Percentiles rank a stretch among this genome's conserved stretches.
Evolutionary conservation across 2,329 filamentous ascomycete species (phyloP).

Genomic region (Botrytis fragariae): DNA sequence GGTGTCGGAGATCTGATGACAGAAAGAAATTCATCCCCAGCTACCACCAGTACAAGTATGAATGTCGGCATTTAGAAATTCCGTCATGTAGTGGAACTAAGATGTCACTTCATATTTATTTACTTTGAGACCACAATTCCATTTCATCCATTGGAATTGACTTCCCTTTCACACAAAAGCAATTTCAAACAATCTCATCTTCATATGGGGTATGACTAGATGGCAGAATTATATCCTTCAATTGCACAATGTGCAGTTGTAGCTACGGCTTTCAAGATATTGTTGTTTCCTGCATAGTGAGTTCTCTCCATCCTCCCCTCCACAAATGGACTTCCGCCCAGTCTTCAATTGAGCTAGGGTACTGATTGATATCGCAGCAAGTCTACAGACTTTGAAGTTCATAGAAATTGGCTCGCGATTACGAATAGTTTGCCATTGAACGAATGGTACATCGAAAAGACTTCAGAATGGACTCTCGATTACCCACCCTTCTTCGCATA

Average conservation of each 20-base stretch:
- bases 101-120: not conserved
- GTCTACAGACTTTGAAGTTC: constrained; percentile 98
- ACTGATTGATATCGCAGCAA: constrained; percentile 58
- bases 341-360: not conserved
- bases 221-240: constrained; percentile 83
- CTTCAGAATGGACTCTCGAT: constrained; percentile 98
- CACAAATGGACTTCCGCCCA: not conserved
- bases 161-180: not conserved
- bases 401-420: constrained; percentile 97
- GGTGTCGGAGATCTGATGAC: too few relatives aligned
- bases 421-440: constrained; percentile 83
- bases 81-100: constrained; percentile 8
- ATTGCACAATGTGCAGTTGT: constrained; percentile 83
- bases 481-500: constrained; percentile 98
- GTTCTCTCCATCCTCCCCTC: constrained; percentile 40
- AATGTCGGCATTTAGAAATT: constrained; percentile 17
- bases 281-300: constrained; percentile 93
- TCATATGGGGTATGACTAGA: constrained; percentile 43
- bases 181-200: too few relatives aligned
- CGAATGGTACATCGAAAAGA: constrained; percentile 96
- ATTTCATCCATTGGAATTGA: not conserved
- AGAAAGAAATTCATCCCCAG: too few relatives aligned
- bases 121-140: constrained; percentile 4
- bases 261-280: constrained; percentile 83
- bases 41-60: not conserved